Conservation (phyloP, 2,329 filamentous ascomycete genomes). For the Diaporthe velutina region DNA sequence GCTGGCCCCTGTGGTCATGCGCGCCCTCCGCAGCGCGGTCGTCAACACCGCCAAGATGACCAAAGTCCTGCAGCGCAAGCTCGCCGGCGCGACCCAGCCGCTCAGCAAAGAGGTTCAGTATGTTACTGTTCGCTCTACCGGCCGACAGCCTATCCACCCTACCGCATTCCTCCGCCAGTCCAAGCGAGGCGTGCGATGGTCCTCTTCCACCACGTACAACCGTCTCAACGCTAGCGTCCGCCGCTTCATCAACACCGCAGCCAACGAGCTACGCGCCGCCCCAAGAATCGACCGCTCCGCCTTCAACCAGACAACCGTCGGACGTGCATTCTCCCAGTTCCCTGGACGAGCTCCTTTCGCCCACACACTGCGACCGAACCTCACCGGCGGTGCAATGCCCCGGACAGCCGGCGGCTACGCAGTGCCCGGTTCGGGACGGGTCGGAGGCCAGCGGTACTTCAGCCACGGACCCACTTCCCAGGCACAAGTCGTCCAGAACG, state of each 20-base stretch:
- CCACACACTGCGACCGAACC: slow-evolving; percentile 87
- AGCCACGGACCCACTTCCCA: slow-evolving; percentile 88
- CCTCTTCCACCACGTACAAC: slow-evolving; percentile 58
- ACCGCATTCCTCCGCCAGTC: slow-evolving; percentile 63
- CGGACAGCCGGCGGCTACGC: slow-evolving; percentile 92
- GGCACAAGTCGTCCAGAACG: slow-evolving; percentile 93
- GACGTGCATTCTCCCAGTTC: slow-evolving; percentile 68
- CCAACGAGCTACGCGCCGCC: slow-evolving; percentile 48
- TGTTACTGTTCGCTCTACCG: slow-evolving; percentile 56
- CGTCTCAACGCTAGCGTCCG: slow-evolving; percentile 61
- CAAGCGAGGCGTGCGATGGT: slow-evolving; percentile 61
- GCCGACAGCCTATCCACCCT: slow-evolving; percentile 67
- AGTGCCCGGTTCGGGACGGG: slow-evolving; percentile 74
- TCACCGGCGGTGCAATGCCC: slow-evolving; percentile 88
- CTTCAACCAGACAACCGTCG: slow-evolving; percentile 62
- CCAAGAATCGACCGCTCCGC: slow-evolving; percentile 61
- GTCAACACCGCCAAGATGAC: slow-evolving; percentile 57
- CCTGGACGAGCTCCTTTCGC: slow-evolving; percentile 88
- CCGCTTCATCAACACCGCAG: slow-evolving; percentile 63
- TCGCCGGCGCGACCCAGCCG: slow-evolving; percentile 59
- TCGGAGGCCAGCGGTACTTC: slow-evolving; percentile 86
- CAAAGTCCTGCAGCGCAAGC: slow-evolving; percentile 63
- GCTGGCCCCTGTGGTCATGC: slow-evolving; percentile 69
- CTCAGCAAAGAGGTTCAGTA: slow-evolving; percentile 61
- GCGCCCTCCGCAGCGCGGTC: slow-evolving; percentile 66